Evolutionary conservation across 345 rosid species (phyloP), one percentile per base, ranked within the genome.

Genomic region (Ricinus communis): DNA sequence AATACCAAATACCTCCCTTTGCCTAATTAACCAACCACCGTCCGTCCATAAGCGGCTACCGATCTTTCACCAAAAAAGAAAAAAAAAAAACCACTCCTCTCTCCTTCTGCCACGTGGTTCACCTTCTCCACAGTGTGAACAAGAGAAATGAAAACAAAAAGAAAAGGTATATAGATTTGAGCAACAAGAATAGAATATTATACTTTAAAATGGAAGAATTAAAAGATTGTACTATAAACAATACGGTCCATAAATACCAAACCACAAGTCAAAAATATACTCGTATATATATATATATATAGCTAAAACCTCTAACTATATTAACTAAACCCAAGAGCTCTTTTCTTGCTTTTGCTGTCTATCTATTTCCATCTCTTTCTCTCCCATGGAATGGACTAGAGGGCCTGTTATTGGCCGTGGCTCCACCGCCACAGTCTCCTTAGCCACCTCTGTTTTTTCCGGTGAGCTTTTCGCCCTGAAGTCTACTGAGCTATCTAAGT

Each of bases 321-420:
- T 38, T 24, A 18, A n/a, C 50, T 9, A 66, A 9, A 66, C 52
- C 69, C 69, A 9, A 46, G 16, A 15, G 9, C 66, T 18, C 27
- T 25, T 24, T 45, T 55, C 75, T 40, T 58, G 59, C 60, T 21
- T 38, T 7, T 57, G 57, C 70, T 74, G 49, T 50, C 76, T 49
- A 6, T 24, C 66, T 65, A 25, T 11, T 13, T 36, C 53, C 8
- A 50, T 63, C 53, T 31, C 21, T 36, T 59, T 30, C 41, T 51
- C 52, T 49, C 72, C 70, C 24, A 86, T 87, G 89, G 86, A 88
- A 63, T 91, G 93, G 96, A 82, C 68, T 18, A 83, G 95, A 79
- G 97, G 97, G 27, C 91, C 90, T 31, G 47, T 76, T 73, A 79
- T 94, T 50, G 98, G 98, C 73, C 90, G 85, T 4, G 97, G 98